Evolutionary conservation across 2,329 filamentous ascomycete genomes (phyloP).

Genomic region (Blastomyces parvus): DNA sequence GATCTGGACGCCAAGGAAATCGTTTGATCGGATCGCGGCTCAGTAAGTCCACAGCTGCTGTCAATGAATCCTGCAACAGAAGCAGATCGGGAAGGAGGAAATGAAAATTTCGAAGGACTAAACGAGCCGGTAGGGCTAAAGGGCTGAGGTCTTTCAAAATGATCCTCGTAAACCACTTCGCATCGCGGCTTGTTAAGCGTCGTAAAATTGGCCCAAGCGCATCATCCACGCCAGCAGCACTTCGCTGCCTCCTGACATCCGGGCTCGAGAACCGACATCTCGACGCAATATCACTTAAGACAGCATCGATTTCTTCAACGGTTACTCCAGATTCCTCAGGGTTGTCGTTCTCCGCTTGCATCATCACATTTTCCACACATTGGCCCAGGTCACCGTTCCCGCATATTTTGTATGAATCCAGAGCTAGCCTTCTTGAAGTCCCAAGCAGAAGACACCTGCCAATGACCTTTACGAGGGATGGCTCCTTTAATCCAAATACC

Average conservation of each 20-base stretch:
- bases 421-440: constrained; percentile 48
- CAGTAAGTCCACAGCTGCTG: constrained; percentile 49
- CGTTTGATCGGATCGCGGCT: constrained; percentile 27
- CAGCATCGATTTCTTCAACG: constrained; percentile 61
- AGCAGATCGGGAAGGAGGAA: constrained; percentile 60
- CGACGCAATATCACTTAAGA: constrained; percentile 58
- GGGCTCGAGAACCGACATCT: constrained; percentile 62
- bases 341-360: constrained; percentile 44
- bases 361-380: constrained; percentile 58
- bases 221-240: constrained; percentile 34
- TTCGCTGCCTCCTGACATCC: constrained; percentile 40
- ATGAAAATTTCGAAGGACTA: constrained; percentile 55
- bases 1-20: constrained; percentile 31
- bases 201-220: constrained; percentile 50
- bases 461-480: constrained; percentile 56
- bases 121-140: constrained; percentile 49
- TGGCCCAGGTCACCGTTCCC: constrained; percentile 59
- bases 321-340: constrained; percentile 42
- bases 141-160: constrained; percentile 68
- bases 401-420: constrained; percentile 53
- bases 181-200: constrained; percentile 56
- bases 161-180: constrained; percentile 79
- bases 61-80: constrained; percentile 59
- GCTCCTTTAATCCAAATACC: constrained; percentile 60
- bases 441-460: constrained; percentile 58